A percentile compares a stretch with the other conserved stretches of the same genome.
phyloP scores from a whole-genome alignment of 2,329 filamentous ascomycete genomes.

The Claviceps sp. region DNA sequence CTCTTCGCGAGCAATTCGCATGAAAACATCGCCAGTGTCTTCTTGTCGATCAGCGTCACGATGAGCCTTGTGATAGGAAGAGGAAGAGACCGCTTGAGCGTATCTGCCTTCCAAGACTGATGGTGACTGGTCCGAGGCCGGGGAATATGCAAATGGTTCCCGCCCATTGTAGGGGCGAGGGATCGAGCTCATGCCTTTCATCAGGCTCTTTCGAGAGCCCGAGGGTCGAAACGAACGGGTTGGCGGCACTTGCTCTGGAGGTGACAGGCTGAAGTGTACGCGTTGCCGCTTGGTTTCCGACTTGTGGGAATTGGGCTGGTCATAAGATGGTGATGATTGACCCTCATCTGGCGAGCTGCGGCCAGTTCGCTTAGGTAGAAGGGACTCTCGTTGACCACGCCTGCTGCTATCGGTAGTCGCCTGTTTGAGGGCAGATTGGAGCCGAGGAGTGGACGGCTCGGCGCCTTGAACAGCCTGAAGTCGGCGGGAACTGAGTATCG shows the following conservation, averaged over 20 bases:
- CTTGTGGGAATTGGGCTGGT: conserved; percentile 38
- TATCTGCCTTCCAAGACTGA: conserved; percentile 34
- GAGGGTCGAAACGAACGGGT: conserved; percentile 45
- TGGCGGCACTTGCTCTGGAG: conserved; percentile 33
- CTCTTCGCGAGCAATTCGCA: conserved; percentile 45
- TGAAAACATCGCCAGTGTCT: conserved; percentile 44
- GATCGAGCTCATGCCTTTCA: conserved; percentile 38
- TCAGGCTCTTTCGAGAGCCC: conserved; percentile 40
- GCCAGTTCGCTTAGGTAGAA: conserved; percentile 29
- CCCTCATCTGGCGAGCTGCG: conserved; percentile 34
- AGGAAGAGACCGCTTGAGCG: neutral
- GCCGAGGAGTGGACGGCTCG: neutral
- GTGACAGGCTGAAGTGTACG: conserved; percentile 19
- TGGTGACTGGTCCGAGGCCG: conserved; percentile 33
- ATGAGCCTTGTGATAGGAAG: neutral
- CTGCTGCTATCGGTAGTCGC: conserved; percentile 9
- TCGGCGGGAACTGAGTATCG: conserved; percentile 20
- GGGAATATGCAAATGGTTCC: conserved; percentile 28
- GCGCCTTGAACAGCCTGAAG: conserved; percentile 17
- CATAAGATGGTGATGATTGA: conserved; percentile 24
- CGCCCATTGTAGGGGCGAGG: conserved; percentile 29
- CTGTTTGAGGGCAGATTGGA: conserved; percentile 11
- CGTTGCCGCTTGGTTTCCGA: conserved; percentile 20
- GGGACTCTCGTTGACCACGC: conserved; percentile 33
- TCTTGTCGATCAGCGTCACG: conserved; percentile 18